phyloP scores from a whole-genome alignment of 257 asterid genomes.

The Sherardia arvensis region DNA sequence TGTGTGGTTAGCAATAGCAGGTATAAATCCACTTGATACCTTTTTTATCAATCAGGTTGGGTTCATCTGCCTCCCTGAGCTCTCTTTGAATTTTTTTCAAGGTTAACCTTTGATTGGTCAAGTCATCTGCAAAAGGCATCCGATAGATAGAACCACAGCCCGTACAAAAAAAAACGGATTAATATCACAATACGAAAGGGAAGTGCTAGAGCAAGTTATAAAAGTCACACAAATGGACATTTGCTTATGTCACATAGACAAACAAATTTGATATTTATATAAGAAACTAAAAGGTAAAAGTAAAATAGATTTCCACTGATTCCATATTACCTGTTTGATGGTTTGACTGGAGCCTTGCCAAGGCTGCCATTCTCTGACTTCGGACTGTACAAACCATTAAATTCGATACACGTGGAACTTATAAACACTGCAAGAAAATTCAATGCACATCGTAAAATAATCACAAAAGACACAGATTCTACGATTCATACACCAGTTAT shows the following conservation, averaged over 20 bases:
- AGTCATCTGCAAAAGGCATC: constrained; percentile 31
- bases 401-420: constrained; percentile 18
- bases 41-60: constrained; percentile 75
- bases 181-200: neutral
- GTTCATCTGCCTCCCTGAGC: constrained; percentile 63
- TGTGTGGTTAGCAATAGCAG: neutral
- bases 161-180: neutral
- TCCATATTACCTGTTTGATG: constrained; percentile 44
- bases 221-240: neutral
- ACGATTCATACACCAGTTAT: neutral
- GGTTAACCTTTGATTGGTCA: constrained; percentile 38
- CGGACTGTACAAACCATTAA: constrained; percentile 69
- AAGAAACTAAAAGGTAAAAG: neutral
- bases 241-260: neutral
- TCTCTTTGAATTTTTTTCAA: constrained; percentile 41
- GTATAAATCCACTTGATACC: constrained; percentile 28
- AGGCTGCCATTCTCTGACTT: constrained; percentile 74
- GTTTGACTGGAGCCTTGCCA: constrained; percentile 53
- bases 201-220: neutral
- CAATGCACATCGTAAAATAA: neutral
- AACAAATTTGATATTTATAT: neutral
- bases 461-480: neutral
- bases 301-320: neutral
- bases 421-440: constrained; percentile 9
- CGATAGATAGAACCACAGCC: neutral